Conservation (phyloP, 192 early-diverging fungal genomes). For the Coemansia sp. region DNA sequence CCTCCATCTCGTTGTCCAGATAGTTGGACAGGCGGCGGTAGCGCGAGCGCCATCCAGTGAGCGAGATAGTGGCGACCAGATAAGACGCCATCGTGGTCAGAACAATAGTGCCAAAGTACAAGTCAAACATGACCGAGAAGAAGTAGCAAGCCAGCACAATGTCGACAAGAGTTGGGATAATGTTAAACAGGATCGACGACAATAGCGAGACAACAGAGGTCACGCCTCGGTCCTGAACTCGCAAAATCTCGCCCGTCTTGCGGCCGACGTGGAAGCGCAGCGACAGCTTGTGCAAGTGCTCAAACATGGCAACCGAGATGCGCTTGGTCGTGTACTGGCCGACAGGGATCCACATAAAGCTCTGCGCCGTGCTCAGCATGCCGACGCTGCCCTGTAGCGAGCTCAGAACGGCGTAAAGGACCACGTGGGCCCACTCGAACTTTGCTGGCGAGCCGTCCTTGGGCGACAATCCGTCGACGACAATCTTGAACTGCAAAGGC, state of each 20-base stretch:
- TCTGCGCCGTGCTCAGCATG: slow-evolving; percentile 75
- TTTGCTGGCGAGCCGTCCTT: slow-evolving; percentile 37
- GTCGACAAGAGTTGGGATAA: slow-evolving; percentile 85
- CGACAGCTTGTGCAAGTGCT: slow-evolving; percentile 85
- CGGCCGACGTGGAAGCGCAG: slow-evolving; percentile 90
- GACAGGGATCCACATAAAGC: slow-evolving; percentile 90
- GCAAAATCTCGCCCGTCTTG: slow-evolving; percentile 92
- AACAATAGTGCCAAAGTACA: slow-evolving; percentile 79
- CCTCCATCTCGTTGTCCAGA: slow-evolving; percentile 80
- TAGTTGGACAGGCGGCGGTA: slow-evolving; percentile 81
- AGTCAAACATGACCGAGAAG: slow-evolving; percentile 64
- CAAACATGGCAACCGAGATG: slow-evolving; percentile 87
- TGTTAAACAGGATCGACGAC: slow-evolving; percentile 83
- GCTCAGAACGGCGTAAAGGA: slow-evolving; percentile 40
- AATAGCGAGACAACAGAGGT: slow-evolving; percentile 71
- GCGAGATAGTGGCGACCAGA: slow-evolving; percentile 71
- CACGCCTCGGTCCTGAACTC: slow-evolving; percentile 69
- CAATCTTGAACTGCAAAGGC: slow-evolving; percentile 75
- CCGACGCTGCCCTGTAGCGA: slow-evolving; percentile 61
- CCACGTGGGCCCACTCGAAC: slow-evolving; percentile 51
- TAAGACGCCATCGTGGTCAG: slow-evolving; percentile 86
- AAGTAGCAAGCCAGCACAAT: slow-evolving; percentile 80
- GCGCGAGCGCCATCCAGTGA: slow-evolving; percentile 86
- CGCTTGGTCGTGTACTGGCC: slow-evolving; percentile 89
- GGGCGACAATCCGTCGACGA: slow-evolving; percentile 70